Evolutionary conservation across 2,329 filamentous ascomycete species (phyloP).

Genomic region (Ceratocystis diversiconidia): DNA sequence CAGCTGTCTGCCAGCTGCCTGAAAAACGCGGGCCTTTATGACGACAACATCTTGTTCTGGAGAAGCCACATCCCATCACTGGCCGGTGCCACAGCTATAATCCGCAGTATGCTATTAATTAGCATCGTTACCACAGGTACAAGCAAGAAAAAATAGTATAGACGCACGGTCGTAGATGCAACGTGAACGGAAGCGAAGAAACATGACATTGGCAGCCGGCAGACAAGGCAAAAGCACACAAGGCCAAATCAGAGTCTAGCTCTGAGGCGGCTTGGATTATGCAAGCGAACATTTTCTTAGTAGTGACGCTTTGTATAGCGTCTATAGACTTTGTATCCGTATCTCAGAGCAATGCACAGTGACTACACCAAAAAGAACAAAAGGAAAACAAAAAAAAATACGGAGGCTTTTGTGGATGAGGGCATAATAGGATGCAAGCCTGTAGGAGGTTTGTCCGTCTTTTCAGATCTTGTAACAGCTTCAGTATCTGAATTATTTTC

Average conservation of each 20-base stretch:
- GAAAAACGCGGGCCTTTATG: no score
- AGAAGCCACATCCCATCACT: neutral
- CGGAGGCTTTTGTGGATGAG: no score
- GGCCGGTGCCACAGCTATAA: neutral
- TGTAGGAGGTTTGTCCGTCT: neutral
- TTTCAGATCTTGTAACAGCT: neutral
- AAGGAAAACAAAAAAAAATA: neutral
- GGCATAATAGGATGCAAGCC: no score
- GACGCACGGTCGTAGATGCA: neutral
- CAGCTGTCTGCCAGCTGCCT: neutral
- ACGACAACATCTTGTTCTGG: neutral
- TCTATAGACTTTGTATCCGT: neutral
- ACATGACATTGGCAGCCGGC: neutral
- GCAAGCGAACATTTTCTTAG: neutral
- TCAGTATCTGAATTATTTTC: neutral
- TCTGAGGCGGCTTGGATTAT: neutral
- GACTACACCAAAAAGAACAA: no score
- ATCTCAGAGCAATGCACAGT: no score
- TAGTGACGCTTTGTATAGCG: neutral
- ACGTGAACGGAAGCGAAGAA: neutral
- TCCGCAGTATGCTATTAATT: neutral
- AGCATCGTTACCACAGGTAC: no score
- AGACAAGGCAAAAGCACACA: neutral
- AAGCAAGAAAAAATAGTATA: neutral
- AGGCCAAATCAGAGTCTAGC: neutral